Conservation (phyloP, 176 grass and related monocot genomes). For the Microstegium vimineum region DNA sequence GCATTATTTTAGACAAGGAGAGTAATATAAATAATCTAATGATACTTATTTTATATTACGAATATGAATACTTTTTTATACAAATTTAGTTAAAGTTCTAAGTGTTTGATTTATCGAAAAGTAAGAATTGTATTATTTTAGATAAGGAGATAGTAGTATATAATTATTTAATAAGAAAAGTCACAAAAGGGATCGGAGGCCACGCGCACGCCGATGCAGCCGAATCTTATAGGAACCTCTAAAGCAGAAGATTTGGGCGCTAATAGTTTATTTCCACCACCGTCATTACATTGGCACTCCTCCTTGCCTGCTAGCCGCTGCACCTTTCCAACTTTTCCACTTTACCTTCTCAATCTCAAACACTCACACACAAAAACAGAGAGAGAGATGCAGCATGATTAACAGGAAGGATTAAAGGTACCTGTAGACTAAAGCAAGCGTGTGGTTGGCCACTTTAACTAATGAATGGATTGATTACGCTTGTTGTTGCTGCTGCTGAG, state of each 20-base stretch:
- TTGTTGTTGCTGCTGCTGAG: slow-evolving; percentile 1
- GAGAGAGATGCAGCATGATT: slow-evolving; percentile 27
- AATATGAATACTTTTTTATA: too few species aligned
- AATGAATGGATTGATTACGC: background rate
- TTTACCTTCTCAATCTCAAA: background rate
- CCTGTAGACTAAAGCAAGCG: slow-evolving; percentile 12
- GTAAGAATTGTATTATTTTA: too few species aligned
- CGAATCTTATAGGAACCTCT: slow-evolving; percentile 38
- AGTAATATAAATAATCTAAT: too few species aligned
- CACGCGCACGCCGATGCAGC: slow-evolving; percentile 35
- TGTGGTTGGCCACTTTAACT: slow-evolving; percentile 33
- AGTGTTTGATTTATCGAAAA: too few species aligned
- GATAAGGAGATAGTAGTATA: too few species aligned
- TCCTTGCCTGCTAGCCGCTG: background rate
- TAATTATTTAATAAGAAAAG: too few species aligned
- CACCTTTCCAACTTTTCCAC: background rate
- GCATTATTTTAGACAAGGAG: too few species aligned
- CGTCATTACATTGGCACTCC: background rate
- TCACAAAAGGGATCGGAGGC: background rate
- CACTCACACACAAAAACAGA: background rate
- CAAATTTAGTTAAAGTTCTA: too few species aligned
- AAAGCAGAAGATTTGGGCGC: slow-evolving; percentile 43
- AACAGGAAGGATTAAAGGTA: slow-evolving; percentile 25
- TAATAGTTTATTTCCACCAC: slow-evolving; percentile 34
- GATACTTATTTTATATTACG: too few species aligned